Conservation (phyloP, 805 yeast genomes). For the Candida methanosorbosa region DNA sequence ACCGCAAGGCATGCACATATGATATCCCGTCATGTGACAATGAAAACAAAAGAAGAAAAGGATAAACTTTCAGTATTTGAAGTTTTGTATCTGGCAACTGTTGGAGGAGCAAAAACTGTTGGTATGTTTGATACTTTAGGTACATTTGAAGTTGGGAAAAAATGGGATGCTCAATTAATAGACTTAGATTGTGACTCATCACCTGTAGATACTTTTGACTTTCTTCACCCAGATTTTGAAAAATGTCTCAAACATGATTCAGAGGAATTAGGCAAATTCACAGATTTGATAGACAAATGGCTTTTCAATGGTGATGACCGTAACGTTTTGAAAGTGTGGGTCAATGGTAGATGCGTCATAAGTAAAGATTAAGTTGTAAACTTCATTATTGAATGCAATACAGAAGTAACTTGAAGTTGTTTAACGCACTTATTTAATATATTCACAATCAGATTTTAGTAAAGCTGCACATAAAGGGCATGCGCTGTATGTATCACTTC, state of each 20-base stretch:
- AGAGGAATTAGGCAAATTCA: conserved; percentile 25
- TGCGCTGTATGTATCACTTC: too few relatives aligned
- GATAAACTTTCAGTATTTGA: conserved; percentile 57
- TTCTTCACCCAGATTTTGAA: conserved; percentile 44
- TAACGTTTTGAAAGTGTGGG: conserved; percentile 71
- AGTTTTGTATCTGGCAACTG: conserved; percentile 72
- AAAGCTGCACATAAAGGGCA: too few relatives aligned
- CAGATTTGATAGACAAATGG: conserved; percentile 70
- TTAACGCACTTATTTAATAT: too few relatives aligned
- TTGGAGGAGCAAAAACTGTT: conserved; percentile 82
- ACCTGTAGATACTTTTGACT: conserved; percentile 65
- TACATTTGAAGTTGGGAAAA: conserved; percentile 65
- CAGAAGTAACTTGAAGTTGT: too few relatives aligned
- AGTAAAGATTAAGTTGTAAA: too few relatives aligned
- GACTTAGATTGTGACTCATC: conserved; percentile 48
- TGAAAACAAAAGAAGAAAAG: conserved; percentile 37
- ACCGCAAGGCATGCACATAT: conserved; percentile 63
- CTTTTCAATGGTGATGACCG: conserved; percentile 85
- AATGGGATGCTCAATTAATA: conserved; percentile 76
- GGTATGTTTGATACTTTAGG: conserved; percentile 54
- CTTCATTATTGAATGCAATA: too few relatives aligned
- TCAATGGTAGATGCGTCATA: conserved; percentile 57
- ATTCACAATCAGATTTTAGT: too few relatives aligned
- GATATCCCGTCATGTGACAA: conserved; percentile 64
- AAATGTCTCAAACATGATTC: neutral